A percentile compares a stretch with the other conserved stretches of the same genome.
Evolutionary conservation across 305 asterid genomes (phyloP).

Genomic region (Caryopteris hybrid): DNA sequence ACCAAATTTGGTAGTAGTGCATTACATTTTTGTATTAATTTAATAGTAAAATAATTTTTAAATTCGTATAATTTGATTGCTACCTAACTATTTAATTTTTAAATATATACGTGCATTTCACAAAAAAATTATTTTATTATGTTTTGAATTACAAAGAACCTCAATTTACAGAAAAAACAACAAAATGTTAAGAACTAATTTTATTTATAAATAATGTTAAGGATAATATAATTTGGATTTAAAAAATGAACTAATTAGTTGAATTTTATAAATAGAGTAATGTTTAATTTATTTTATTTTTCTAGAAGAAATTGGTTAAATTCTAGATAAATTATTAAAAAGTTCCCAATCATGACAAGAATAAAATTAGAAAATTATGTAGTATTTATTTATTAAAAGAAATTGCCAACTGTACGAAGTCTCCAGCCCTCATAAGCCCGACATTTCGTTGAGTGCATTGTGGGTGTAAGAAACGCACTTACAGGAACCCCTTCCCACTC

Average conservation of each 20-base stretch:
- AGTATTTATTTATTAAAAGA: neutral
- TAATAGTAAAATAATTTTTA: neutral
- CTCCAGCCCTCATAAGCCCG: constrained; percentile 12
- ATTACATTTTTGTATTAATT: constrained; percentile 9
- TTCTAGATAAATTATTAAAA: neutral
- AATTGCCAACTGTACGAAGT: constrained; percentile 23
- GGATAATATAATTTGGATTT: no score
- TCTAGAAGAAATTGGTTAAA: neutral
- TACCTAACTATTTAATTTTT: neutral
- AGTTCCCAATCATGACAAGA: no score
- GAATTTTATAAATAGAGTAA: no score
- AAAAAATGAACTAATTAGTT: no score
- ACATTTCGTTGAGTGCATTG: constrained; percentile 18
- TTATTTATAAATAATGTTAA: no score
- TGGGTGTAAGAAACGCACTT: constrained; percentile 18
- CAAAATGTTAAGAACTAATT: no score
- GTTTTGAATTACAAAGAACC: no score
- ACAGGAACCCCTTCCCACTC: neutral
- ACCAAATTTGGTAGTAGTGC: constrained; percentile 25
- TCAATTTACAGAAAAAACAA: no score
- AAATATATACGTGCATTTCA: neutral
- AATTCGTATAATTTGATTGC: neutral
- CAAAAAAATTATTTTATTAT: no score
- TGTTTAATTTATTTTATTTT: neutral
- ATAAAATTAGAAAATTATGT: no score